Evolutionary conservation across 805 yeast genomes (phyloP).

Genomic region (Metschnikowia borealis): DNA sequence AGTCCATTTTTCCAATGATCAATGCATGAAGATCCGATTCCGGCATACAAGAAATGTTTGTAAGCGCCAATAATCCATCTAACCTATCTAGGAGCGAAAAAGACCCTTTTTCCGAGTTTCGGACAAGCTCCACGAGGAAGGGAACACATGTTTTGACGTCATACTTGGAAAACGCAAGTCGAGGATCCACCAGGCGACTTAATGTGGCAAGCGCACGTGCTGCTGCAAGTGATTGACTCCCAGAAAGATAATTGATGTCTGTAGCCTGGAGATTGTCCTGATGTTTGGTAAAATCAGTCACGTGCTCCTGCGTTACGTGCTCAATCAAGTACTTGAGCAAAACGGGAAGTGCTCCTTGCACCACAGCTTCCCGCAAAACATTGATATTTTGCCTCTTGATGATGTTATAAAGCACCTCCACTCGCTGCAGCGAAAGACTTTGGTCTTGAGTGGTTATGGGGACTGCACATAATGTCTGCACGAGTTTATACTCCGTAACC

Average conservation of each 20-base stretch:
- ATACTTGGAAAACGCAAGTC: conserved; percentile 35
- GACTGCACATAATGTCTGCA: conserved; percentile 11
- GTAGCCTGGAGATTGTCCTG: no score
- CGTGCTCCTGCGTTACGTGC: conserved; percentile 18
- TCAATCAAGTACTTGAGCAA: conserved; percentile 37
- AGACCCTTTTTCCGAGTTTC: background rate
- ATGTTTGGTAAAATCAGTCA: conserved; percentile 15
- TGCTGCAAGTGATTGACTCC: conserved; percentile 27
- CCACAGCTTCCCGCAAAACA: conserved; percentile 35
- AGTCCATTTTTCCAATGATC: conserved; percentile 45
- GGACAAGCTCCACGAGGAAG: conserved; percentile 41
- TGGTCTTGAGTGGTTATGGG: background rate
- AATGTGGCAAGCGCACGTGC: conserved; percentile 43
- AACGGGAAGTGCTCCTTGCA: conserved; percentile 44
- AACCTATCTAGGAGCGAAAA: conserved; percentile 36
- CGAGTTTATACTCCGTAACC: conserved; percentile 22
- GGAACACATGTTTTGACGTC: conserved; percentile 43
- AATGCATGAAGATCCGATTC: conserved; percentile 38
- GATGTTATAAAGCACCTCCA: conserved; percentile 34
- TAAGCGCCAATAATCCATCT: conserved; percentile 60
- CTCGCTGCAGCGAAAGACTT: conserved; percentile 1
- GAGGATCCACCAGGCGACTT: conserved; percentile 42
- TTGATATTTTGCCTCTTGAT: conserved; percentile 23
- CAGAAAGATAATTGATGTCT: no score
- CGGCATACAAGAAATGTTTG: conserved; percentile 54